Conservation (phyloP, 805 yeast species). For the Cyberlindnera petersonii region DNA sequence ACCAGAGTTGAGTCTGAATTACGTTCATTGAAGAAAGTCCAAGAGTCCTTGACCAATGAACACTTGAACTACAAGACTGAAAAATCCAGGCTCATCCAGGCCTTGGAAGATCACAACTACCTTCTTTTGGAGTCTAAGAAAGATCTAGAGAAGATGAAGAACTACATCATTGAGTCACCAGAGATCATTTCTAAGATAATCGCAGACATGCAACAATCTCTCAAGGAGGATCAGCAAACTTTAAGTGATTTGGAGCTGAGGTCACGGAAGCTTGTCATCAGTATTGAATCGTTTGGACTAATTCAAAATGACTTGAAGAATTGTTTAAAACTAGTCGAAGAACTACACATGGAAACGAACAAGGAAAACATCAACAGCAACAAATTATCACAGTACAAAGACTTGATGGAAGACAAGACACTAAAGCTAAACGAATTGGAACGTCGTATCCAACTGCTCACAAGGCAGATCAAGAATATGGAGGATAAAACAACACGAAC, state of each 20-base stretch:
- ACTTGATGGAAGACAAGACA: constrained; percentile 16
- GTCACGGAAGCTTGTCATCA: constrained; percentile 46
- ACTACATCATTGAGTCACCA: constrained; percentile 59
- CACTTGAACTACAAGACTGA: constrained; percentile 61
- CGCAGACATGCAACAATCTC: constrained; percentile 44
- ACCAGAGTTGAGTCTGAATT: constrained; percentile 57
- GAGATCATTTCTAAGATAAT: constrained; percentile 50
- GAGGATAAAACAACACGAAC: constrained; percentile 39
- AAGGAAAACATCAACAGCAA: constrained; percentile 15
- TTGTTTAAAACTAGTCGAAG: constrained; percentile 23
- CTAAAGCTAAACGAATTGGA: constrained; percentile 28
- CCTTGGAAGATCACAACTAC: constrained; percentile 58
- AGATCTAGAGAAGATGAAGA: constrained; percentile 55
- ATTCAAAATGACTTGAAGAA: constrained; percentile 21
- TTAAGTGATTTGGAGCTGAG: constrained; percentile 42
- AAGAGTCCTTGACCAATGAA: constrained; percentile 57
- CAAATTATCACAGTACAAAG: constrained; percentile 20
- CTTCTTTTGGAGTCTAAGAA: constrained; percentile 52
- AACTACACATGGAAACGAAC: constrained; percentile 18
- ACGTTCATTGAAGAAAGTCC: constrained; percentile 53
- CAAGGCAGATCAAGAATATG: constrained; percentile 37
- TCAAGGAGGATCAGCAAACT: constrained; percentile 37
- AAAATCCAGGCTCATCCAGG: constrained; percentile 53
- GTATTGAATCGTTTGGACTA: constrained; percentile 55
- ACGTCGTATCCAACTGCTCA: constrained; percentile 37